These are phyloP conservation scores for Amylocarpus encephaloides DNA, from an alignment of 2,329 filamentous ascomycete species.

Conservation along the genomic window DNA sequence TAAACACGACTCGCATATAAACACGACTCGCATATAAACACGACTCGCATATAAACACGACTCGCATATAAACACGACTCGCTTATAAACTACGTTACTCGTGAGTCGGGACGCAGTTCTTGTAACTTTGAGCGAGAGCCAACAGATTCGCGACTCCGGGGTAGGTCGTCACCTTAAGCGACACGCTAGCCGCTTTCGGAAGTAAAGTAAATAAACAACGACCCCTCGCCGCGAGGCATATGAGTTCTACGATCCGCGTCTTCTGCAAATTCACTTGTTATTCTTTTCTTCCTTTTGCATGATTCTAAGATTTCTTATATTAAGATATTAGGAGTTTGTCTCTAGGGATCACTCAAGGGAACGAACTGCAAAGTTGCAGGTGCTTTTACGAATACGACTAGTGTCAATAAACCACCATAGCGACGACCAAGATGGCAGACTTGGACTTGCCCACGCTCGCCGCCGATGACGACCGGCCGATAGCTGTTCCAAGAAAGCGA, in stretches of 20 bases:
- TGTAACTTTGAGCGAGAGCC: constrained; percentile 7
- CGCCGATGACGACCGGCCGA: constrained; percentile 40
- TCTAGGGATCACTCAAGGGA: background rate
- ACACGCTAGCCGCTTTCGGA: constrained; percentile 35
- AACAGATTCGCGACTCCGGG: constrained; percentile 7
- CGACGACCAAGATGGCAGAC: constrained; percentile 19
- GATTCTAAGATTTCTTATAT: background rate
- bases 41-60: too few species aligned
- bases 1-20: too few species aligned
- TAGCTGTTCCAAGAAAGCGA: constrained; percentile 49
- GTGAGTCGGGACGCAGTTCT: too few species aligned
- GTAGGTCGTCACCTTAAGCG: constrained; percentile 5
- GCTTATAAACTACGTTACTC: too few species aligned
- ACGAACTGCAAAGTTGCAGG: background rate
- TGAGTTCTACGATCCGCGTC: background rate
- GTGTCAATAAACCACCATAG: background rate
- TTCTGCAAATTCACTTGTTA: background rate
- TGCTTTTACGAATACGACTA: background rate
- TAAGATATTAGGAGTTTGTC: background rate
- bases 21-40: too few species aligned
- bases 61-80: too few species aligned
- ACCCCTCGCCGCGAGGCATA: background rate
- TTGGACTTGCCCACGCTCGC: constrained; percentile 27
- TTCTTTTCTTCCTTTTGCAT: background rate
- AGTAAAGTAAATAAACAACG: constrained; percentile 42